These are phyloP conservation scores for Naganishia kalamii DNA, from an alignment of 768 basidiomycete species.

Conservation along the genomic window DNA sequence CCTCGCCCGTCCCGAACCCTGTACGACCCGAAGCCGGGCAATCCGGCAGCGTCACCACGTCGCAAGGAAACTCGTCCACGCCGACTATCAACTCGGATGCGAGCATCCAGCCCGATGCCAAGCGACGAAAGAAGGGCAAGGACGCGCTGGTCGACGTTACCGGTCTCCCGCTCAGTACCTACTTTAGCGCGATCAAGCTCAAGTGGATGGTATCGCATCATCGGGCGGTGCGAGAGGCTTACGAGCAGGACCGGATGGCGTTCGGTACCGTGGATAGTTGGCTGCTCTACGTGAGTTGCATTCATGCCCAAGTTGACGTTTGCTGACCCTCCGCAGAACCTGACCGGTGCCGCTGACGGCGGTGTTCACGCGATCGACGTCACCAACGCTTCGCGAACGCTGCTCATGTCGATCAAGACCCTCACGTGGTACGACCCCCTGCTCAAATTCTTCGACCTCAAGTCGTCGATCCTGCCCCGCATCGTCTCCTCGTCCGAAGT, in stretches of 20 bases:
- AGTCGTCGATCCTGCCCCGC: constrained; percentile 68
- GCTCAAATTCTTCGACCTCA: constrained; percentile 78
- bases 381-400: constrained; percentile 92
- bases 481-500: constrained; percentile 88
- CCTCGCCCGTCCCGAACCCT: background rate
- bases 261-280: constrained; percentile 98
- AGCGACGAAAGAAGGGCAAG: constrained; percentile 34
- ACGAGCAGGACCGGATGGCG: constrained; percentile 69
- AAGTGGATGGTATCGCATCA: constrained; percentile 93
- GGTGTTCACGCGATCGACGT: constrained; percentile 82
- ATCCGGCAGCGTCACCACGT: constrained; percentile 2
- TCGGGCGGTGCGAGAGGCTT: constrained; percentile 66
- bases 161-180: constrained; percentile 89
- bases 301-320: background rate
- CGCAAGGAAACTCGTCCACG: constrained; percentile 1
- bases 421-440: constrained; percentile 77
- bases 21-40: background rate
- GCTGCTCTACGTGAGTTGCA: constrained; percentile 70
- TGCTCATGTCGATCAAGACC: constrained; percentile 74
- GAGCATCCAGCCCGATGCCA: constrained; percentile 21
- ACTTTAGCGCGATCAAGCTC: constrained; percentile 94
- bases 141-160: constrained; percentile 51
- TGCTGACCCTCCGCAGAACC: constrained; percentile 53
- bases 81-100: constrained; percentile 9
- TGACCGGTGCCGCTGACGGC: constrained; percentile 66